phyloP scores from a whole-genome alignment of 2,329 filamentous ascomycete species.

The Fusarium proliferatum region DNA sequence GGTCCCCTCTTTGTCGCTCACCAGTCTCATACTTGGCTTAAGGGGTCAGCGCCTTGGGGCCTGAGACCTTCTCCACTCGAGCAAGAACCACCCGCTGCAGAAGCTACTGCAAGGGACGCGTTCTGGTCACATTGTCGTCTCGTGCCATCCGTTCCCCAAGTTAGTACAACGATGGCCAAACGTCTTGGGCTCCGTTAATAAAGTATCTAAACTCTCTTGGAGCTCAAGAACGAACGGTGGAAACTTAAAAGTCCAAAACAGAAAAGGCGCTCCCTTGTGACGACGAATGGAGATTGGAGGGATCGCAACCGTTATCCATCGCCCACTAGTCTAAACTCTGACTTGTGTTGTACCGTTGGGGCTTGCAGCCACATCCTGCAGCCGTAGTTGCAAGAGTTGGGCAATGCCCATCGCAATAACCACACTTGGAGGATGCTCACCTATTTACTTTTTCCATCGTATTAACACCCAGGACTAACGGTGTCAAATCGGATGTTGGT shows the following conservation, averaged over 20 bases:
- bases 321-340: background rate
- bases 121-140: constrained; percentile 32
- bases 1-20: constrained; percentile 2
- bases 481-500: constrained; percentile 19
- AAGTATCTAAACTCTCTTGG: constrained; percentile 14
- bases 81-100: constrained; percentile 31
- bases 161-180: constrained; percentile 18
- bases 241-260: constrained; percentile 38
- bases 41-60: constrained; percentile 26
- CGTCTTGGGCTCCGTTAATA: constrained; percentile 11
- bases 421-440: background rate
- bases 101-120: constrained; percentile 38
- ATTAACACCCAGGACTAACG: constrained; percentile 7
- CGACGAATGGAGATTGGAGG: constrained; percentile 24
- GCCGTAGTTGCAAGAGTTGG: background rate
- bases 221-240: constrained; percentile 9
- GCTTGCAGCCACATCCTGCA: background rate
- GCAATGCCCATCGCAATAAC: background rate
- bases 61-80: constrained; percentile 31
- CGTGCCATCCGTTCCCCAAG: constrained; percentile 28
- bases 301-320: constrained; percentile 19
- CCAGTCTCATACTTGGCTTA: constrained; percentile 14
- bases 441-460: background rate
- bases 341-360: background rate
- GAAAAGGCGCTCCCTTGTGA: constrained; percentile 4